Evolutionary conservation across 306 rosid genomes (phyloP), one percentile per base, ranked within the genome.

Genomic region (Sicyos edulis): DNA sequence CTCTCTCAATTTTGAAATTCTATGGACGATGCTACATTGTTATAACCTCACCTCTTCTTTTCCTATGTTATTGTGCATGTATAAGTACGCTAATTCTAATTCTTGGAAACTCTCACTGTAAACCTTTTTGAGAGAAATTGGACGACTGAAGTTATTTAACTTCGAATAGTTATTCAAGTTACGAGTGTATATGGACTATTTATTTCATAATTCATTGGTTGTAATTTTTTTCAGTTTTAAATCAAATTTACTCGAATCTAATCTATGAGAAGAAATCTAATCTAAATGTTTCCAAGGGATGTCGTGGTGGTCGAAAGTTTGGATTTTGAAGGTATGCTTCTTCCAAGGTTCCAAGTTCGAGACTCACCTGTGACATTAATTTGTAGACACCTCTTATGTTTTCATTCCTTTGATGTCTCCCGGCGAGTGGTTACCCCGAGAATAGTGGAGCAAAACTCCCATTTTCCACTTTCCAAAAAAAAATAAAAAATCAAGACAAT

Each of bases 1-100:
- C 57, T 50, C 59, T 69, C 15, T 50, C 15, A 16, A 61, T 16
- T 61, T 61, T 15, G 45, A n/a, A 61, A 16, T 44, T 32, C n/a
- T 14, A n/a, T 32, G 68, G 14, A 61, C 1, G 32, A 19, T 19
- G 71, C 22, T 12, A 5, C 53, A 40, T 8, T 64, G 32, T 19
- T 64, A 14, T 17, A 40, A 51, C 71, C 17, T 58, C 40, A 19
- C 29, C 60, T 55, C 60, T 8, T 19, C 29, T 55, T 54, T n/a
- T 19, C 29, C 26, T 56, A 56, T 56, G 62, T 22, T 56, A 56
- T 32, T 60, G 66, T 60, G 44, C 66, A 60, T 60, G 19, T 29
- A 15, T 60, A 60, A 32, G 44, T 60, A 60, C 19, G 5, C 66
- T 6, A 24, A 26, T 5, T 60, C 45, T 17, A 12, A 14, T 60